Percentiles rank a stretch among this genome's conserved stretches.
These are phyloP conservation scores for Circinella minor DNA, from an alignment of 371 early-diverging fungal species.

Conservation along the genomic window DNA sequence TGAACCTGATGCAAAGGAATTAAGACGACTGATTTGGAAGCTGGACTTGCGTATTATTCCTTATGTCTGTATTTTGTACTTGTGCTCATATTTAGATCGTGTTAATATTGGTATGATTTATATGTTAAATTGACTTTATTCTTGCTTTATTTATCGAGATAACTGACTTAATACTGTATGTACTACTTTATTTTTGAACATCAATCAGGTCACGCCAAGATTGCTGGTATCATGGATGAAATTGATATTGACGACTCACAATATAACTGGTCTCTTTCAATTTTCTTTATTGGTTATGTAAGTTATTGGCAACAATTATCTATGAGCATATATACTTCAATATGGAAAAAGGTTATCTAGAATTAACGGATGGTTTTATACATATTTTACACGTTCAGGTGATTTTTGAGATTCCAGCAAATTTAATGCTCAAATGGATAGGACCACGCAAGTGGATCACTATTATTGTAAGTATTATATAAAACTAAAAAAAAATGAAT, in stretches of 20 bases:
- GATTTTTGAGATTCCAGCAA: constrained; percentile 73
- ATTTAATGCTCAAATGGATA: constrained; percentile 66
- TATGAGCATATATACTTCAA: too few species aligned
- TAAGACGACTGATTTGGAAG: constrained; percentile 23
- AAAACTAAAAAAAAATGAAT: neutral
- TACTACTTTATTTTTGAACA: neutral
- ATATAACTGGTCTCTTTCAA: constrained; percentile 64
- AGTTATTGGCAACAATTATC: neutral
- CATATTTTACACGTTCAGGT: constrained; percentile 30
- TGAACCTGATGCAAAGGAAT: constrained; percentile 14
- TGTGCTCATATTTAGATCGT: constrained; percentile 58
- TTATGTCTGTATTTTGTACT: constrained; percentile 51
- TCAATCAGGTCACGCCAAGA: constrained; percentile 55
- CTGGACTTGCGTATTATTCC: constrained; percentile 28
- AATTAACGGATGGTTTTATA: too few species aligned
- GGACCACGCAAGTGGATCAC: constrained; percentile 77
- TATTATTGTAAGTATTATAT: constrained; percentile 29
- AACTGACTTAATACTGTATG: neutral
- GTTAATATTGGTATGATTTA: constrained; percentile 49
- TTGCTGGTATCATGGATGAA: constrained; percentile 53
- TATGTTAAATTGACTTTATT: neutral
- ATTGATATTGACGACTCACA: constrained; percentile 48
- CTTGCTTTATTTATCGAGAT: neutral
- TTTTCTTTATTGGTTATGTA: constrained; percentile 70
- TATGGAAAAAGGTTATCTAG: too few species aligned